Conservation (phyloP, 345 rosid genomes). For the Combretum micranthum region DNA sequence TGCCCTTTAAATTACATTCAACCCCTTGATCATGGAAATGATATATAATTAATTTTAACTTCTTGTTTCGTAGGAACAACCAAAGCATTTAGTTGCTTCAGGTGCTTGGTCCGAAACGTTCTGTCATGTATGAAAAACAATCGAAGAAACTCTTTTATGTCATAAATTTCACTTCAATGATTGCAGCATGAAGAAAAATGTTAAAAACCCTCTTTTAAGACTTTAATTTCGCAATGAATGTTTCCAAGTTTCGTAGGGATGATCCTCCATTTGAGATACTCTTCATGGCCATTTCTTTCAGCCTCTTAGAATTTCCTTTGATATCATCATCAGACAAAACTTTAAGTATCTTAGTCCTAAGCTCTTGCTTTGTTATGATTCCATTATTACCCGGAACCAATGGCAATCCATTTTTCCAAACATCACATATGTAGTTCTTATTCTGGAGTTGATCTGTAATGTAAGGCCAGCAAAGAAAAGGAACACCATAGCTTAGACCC, state of each 20-base stretch:
- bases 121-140: too few relatives aligned
- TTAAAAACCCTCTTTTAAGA: background rate
- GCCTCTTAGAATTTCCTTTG: constrained; percentile 11
- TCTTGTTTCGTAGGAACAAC: too few relatives aligned
- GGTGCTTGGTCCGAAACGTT: too few relatives aligned
- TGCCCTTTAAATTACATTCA: too few relatives aligned
- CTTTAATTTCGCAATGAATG: constrained; percentile 9
- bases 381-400: constrained; percentile 15
- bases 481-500: constrained; percentile 22
- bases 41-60: too few relatives aligned
- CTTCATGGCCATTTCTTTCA: constrained; percentile 21
- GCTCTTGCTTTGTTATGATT: constrained; percentile 19
- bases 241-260: constrained; percentile 21
- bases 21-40: too few relatives aligned
- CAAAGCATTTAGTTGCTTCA: too few relatives aligned
- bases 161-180: too few relatives aligned
- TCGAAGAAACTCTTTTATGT: too few relatives aligned
- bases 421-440: constrained; percentile 17
- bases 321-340: constrained; percentile 11
- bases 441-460: constrained; percentile 21
- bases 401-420: background rate
- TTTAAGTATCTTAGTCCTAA: constrained; percentile 9
- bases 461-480: constrained; percentile 34
- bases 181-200: too few relatives aligned
- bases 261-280: constrained; percentile 21